A percentile compares a stretch with the other conserved stretches of the same genome.
These are phyloP conservation scores for Diospyros kaki DNA, from an alignment of 148 eudicot genomes.

Conservation along the genomic window DNA sequence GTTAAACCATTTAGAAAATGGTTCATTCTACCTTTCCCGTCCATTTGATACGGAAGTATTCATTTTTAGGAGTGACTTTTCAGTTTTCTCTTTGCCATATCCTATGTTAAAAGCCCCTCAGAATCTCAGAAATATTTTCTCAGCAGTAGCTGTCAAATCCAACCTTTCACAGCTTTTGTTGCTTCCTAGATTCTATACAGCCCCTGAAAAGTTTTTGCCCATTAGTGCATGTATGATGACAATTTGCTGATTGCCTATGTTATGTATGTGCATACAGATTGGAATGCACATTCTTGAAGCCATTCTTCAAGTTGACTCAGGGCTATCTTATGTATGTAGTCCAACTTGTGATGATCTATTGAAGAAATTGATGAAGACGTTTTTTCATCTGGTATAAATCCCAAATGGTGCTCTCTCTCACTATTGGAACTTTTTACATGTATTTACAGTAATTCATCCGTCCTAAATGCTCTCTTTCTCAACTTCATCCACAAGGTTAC, in stretches of 20 bases:
- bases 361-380: slow-evolving; percentile 9
- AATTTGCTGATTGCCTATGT: background rate
- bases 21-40: background rate
- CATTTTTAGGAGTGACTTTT: background rate
- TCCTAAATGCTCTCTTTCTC: background rate
- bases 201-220: background rate
- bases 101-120: background rate
- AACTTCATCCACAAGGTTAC: slow-evolving; percentile 5
- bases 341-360: background rate
- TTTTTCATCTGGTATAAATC: background rate
- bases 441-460: background rate
- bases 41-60: background rate
- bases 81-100: background rate
- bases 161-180: background rate
- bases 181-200: background rate
- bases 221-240: background rate
- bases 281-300: slow-evolving; percentile 20
- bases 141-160: background rate
- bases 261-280: background rate
- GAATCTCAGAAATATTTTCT: background rate
- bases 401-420: background rate
- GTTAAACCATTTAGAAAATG: background rate
- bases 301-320: slow-evolving; percentile 9
- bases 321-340: slow-evolving; percentile 6
- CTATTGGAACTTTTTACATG: background rate